Base-by-base conservation (phyloP, 1,284 basidiomycete species). In the Moesziomyces aphidis region DNA sequence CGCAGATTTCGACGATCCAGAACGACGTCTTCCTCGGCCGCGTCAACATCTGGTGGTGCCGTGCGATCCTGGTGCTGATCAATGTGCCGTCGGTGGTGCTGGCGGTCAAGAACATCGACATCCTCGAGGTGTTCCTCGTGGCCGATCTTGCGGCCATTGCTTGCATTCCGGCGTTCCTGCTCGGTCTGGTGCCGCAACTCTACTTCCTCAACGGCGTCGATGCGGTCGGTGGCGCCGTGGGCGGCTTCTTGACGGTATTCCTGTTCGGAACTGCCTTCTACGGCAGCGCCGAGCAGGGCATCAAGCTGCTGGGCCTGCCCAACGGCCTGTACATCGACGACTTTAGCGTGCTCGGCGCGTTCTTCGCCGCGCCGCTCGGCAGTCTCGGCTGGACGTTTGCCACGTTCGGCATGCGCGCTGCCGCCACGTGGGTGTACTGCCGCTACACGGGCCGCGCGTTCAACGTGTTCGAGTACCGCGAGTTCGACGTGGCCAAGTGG, bases 161-260 rank as follows among this genome's bases (percentile, higher is more conserved):
- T 1, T 76, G 80, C 24, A 74, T 85, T 42, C 83, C 83, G 4
- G 76, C 74, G 2, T 73, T 79, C 48, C 58, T 85, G 50, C 69
- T 85, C 31, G 83, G 83, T 9, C 66, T 85, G 11, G 69, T 80
- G 7, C 78, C 73, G 0, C 53, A 55, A 36, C 64, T 85, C 3
- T 82, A 79, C 69, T 83, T 80, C 52, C 64, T 81, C 55, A 82
- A 82, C 49, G 83, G 82, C 11, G 62, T 80, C 26, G 83, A 85
- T 51, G 81, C 77, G 17, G 77, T 85, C 24, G 72, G 82, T 34
- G 83, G 83, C 26, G 83, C 80, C n/a, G 73, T 79, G 22, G 83
- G 83, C 34, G 83, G 83, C 11, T 83, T 85, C 70, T 66, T 85
- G 23, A 85, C 83, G 46, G 78, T 85, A 43, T 85, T 84, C 55